These are phyloP conservation scores for Cutaneotrichosporon sp. DNA, from an alignment of 1,284 basidiomycete species.

Conservation along the genomic window DNA sequence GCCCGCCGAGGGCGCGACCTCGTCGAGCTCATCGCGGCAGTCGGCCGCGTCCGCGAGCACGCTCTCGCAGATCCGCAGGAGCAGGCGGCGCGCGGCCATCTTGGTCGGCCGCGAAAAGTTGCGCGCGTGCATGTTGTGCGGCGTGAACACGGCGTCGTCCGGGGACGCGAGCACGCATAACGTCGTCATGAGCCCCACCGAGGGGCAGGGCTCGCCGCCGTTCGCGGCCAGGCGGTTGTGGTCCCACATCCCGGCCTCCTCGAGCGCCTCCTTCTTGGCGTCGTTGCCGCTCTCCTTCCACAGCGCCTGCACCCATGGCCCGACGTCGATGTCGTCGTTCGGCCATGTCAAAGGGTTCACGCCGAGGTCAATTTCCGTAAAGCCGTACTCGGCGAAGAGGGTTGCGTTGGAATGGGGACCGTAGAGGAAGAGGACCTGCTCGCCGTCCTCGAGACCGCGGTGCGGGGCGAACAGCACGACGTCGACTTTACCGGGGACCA, in stretches of 20 bases:
- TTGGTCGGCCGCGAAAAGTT: constrained; percentile 19
- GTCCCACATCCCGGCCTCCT: constrained; percentile 22
- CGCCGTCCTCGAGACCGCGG: constrained; percentile 55
- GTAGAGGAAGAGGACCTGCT: constrained; percentile 73
- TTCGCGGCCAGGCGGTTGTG: constrained; percentile 24
- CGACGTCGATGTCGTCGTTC: constrained; percentile 63
- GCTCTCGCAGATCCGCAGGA: constrained; percentile 18
- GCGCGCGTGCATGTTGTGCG: constrained; percentile 11
- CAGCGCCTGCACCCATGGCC: constrained; percentile 60
- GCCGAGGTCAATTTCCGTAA: constrained; percentile 58
- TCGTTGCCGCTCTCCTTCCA: constrained; percentile 29
- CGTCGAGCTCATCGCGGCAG: constrained; percentile 13
- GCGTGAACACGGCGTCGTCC: constrained; percentile 12
- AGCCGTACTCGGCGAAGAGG: constrained; percentile 82
- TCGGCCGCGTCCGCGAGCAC: constrained; percentile 18
- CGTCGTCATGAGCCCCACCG: constrained; percentile 21
- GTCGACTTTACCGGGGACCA: constrained; percentile 51
- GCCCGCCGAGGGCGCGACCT: constrained; percentile 6
- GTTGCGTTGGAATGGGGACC: constrained; percentile 71
- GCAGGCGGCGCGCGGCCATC: constrained; percentile 15
- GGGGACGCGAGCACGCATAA: constrained; percentile 18
- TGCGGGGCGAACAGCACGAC: constrained; percentile 63
- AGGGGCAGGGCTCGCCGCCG: constrained; percentile 23
- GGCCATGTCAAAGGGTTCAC: constrained; percentile 15
- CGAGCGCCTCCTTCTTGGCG: constrained; percentile 20